Conservation (phyloP, 2,329 filamentous ascomycete genomes). For the Diaporthe sp. region DNA sequence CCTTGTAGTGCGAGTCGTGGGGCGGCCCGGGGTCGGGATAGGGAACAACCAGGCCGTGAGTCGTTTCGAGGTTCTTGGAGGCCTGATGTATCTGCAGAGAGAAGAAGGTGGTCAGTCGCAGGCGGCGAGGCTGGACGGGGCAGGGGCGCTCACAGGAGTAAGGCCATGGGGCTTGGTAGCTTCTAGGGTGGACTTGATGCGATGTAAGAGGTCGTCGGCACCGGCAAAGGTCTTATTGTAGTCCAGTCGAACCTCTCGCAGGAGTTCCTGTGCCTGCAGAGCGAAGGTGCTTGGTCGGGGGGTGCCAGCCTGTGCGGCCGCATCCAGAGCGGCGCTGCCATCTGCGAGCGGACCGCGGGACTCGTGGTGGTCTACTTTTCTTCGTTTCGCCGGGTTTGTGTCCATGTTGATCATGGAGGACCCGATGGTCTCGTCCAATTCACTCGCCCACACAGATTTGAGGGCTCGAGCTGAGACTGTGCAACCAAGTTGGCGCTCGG, state of each 20-base stretch:
- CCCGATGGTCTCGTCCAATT: not conserved
- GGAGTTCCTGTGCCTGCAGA: conserved; percentile 70
- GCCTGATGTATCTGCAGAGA: conserved; percentile 75
- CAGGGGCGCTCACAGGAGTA: conserved; percentile 58
- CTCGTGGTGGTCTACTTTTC: conserved; percentile 49
- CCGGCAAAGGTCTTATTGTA: conserved; percentile 62
- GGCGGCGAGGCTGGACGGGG: not conserved
- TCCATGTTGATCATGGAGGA: conserved; percentile 45
- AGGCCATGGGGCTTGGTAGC: conserved; percentile 62
- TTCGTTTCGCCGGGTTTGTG: conserved; percentile 48
- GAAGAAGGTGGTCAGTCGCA: not conserved
- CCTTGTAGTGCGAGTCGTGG: conserved; percentile 83
- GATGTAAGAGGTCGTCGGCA: conserved; percentile 63
- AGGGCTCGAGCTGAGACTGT: not conserved
- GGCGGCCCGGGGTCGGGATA: conserved; percentile 85
- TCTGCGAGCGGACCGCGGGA: conserved; percentile 17
- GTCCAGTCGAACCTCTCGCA: conserved; percentile 67
- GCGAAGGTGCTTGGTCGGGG: conserved; percentile 65
- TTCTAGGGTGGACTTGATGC: conserved; percentile 66
- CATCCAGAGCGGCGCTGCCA: conserved; percentile 43
- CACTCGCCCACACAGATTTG: not conserved
- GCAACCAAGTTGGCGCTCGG: not conserved
- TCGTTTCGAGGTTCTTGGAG: conserved; percentile 74
- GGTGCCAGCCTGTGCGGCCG: conserved; percentile 47
- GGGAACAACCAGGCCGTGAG: conserved; percentile 78